Conservation (phyloP, 331 rosid genomes). For the Telfairia occidentalis region DNA sequence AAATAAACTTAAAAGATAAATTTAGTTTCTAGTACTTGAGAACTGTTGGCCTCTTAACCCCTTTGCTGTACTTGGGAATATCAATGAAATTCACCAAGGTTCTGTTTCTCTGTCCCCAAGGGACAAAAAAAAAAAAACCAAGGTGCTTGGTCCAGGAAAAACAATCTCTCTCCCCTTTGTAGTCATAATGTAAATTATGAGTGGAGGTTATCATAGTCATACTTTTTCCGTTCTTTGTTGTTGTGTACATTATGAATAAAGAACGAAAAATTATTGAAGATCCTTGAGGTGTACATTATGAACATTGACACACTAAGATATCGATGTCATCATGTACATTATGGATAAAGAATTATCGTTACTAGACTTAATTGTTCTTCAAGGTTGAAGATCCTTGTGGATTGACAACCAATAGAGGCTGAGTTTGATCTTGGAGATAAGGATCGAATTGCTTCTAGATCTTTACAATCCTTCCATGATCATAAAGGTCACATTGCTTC, state of each 20-base stretch:
- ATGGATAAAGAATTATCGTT: not conserved
- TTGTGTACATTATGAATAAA: no score
- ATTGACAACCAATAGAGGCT: not conserved
- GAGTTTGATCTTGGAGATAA: not conserved
- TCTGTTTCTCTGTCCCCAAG: no score
- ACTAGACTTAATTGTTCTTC: not conserved
- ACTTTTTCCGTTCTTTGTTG: no score
- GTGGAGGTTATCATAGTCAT: no score
- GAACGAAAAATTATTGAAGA: no score
- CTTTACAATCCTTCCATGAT: not conserved
- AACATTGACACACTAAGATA: no score
- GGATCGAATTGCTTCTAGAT: not conserved
- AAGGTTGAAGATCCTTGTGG: constrained; percentile 3
- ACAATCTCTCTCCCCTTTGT: not conserved
- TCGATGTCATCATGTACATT: not conserved
- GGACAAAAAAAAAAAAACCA: no score
- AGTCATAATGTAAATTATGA: not conserved
- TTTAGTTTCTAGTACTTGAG: not conserved
- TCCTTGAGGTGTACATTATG: not conserved
- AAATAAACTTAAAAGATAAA: no score
- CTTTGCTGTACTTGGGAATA: not conserved
- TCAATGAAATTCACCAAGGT: not conserved
- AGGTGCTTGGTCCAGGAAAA: not conserved
- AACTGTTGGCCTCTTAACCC: not conserved
- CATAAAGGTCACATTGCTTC: not conserved